phyloP scores from a whole-genome alignment of 306 rosid genomes.

The Crataegus laevigata region DNA sequence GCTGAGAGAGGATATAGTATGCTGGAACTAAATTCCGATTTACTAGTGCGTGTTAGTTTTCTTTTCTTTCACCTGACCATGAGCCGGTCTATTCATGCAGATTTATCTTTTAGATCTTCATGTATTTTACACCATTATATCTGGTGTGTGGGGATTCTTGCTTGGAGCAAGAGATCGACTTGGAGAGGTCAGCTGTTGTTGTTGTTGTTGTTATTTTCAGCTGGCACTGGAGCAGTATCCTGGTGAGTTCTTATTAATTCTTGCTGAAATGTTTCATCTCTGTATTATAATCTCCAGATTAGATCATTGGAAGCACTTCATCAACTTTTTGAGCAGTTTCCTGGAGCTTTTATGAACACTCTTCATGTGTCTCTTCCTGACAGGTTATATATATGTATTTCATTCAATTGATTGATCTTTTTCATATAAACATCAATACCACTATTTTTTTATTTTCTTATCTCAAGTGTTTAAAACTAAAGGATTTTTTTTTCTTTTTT shows the following conservation, averaged over 20 bases:
- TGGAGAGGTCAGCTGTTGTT: slow-evolving; percentile 65
- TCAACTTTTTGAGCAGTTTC: slow-evolving; percentile 82
- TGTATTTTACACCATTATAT: slow-evolving; percentile 67
- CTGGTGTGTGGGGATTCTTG: slow-evolving; percentile 79
- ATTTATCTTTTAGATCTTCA: slow-evolving; percentile 75
- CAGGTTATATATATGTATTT: slow-evolving; percentile 36
- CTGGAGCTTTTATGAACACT: slow-evolving; percentile 72
- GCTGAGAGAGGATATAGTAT: not conserved
- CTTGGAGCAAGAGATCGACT: slow-evolving; percentile 90
- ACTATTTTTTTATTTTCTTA: not conserved
- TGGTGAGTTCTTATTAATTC: not conserved
- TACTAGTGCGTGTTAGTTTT: not conserved
- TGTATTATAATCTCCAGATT: slow-evolving; percentile 49
- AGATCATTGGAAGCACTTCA: slow-evolving; percentile 87
- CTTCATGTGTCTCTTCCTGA: slow-evolving; percentile 54
- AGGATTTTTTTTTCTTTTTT: not conserved
- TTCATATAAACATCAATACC: not conserved
- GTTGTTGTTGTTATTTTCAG: not conserved
- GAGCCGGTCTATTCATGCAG: slow-evolving; percentile 29
- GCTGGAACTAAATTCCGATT: not conserved
- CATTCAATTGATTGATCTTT: not conserved
- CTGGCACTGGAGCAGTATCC: not conserved
- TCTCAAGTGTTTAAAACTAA: slow-evolving; percentile 11
- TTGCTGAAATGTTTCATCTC: not conserved
- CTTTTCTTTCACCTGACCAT: not conserved